Evolutionary conservation across 2,329 filamentous ascomycete genomes (phyloP).

Genomic region (Geosmithia morbida): DNA sequence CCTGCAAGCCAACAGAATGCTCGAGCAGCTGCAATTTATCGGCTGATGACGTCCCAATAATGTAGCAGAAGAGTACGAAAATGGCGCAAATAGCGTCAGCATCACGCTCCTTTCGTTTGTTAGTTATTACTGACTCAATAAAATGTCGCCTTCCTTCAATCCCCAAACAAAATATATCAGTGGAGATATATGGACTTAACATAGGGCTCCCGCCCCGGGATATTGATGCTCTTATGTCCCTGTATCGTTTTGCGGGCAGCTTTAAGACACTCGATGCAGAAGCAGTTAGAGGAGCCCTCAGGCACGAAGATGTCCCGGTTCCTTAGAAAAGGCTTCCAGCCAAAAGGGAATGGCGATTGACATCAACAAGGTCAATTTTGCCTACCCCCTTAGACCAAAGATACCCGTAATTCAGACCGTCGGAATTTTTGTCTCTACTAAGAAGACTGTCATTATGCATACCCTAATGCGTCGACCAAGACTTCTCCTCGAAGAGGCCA

Average conservation of each 20-base stretch:
- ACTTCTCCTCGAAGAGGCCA: constrained; percentile 63
- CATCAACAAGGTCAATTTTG: constrained; percentile 39
- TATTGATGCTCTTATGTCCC: constrained; percentile 28
- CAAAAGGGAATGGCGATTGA: constrained; percentile 20
- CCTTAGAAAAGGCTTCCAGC: neutral
- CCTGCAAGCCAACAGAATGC: constrained; percentile 41
- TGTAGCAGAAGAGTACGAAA: constrained; percentile 45
- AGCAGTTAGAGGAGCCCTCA: constrained; percentile 24
- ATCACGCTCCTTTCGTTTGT: constrained; percentile 30
- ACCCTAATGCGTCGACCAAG: constrained; percentile 52
- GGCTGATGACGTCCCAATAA: constrained; percentile 37
- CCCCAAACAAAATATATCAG: constrained; percentile 20
- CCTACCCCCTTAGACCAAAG: constrained; percentile 32
- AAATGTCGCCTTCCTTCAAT: neutral
- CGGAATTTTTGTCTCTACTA: constrained; percentile 23
- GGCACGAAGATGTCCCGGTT: constrained; percentile 33
- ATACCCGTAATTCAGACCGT: constrained; percentile 22
- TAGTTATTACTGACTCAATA: neutral
- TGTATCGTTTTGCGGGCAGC: constrained; percentile 32
- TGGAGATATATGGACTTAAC: constrained; percentile 33
- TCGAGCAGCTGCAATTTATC: constrained; percentile 39
- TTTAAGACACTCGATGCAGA: constrained; percentile 32
- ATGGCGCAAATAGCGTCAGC: constrained; percentile 42
- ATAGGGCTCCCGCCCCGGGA: constrained; percentile 23
- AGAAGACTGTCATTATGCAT: constrained; percentile 53